Evolutionary conservation across 495 filamentous ascomycete genomes (phyloP), one percentile per base, ranked within the genome.

Genomic region (Pseudomonodictys pantanalensis): DNA sequence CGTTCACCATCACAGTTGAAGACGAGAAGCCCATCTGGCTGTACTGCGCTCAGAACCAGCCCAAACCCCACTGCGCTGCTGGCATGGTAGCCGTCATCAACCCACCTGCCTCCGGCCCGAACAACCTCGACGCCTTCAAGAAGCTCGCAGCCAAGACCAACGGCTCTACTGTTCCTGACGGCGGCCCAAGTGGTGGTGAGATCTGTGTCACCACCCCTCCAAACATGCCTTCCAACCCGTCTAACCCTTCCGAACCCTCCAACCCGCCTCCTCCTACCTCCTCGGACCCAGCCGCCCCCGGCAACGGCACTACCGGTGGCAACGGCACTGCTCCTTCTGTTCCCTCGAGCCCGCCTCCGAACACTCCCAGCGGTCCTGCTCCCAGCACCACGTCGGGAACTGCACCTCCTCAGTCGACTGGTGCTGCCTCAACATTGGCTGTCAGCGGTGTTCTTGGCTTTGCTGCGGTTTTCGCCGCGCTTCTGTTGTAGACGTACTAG

Each of bases 11-110:
- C 22, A 65, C 43, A 1, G 63, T 71, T 22, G 58, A 57, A 6
- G 54, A 65, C 29, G 64, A 59, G 3, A 58, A 68, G 38, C 69
- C 69, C 8, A 60, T 71, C 43, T 71, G 64, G 64, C 64, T 69
- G 33, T 71, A 71, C 66, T 71, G 68, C 59, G 38, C 66, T 23
- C 53, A 61, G 22, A 52, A 47, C 26, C 3, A 48, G 12, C 60
- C 62, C 11, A 46, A 18, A 33, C 52, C 60, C 10, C 68, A 71
- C 49, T 71, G 68, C 39, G 45, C 57, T 11, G 32, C 47, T 4
- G 68, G 68, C 12, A 71, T 71, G 68, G 66, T 68, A 26, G 60
- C 55, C 26, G 66, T 62, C 15, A 67, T 71, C 58, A 71, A 71
- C 42, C 62, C 68, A 48, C 59, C 67, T 8, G 53, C 32, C 11